A percentile compares a stretch with the other conserved stretches of the same genome.
Evolutionary conservation across 371 early-diverging fungal genomes (phyloP).

Genomic region (Phascolomyces articulosus): DNA sequence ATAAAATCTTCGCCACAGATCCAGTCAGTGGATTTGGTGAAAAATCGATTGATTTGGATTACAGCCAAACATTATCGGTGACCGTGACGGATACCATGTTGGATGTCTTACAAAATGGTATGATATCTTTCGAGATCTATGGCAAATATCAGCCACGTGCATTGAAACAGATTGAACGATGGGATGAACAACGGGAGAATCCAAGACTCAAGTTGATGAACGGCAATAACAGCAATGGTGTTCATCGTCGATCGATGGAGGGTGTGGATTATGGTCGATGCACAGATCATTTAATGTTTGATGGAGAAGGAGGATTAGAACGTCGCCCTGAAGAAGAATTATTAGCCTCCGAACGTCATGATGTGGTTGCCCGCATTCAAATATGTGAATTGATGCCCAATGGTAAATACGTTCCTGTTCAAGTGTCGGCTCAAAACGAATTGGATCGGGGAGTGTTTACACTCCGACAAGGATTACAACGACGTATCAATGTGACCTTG

Average conservation of each 20-base stretch:
- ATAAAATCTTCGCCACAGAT: slow-evolving; percentile 73
- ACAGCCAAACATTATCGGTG: slow-evolving; percentile 64
- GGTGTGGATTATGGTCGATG: slow-evolving; percentile 12
- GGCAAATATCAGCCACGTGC: slow-evolving; percentile 59
- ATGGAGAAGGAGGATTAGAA: slow-evolving; percentile 34
- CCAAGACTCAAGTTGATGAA: slow-evolving; percentile 17
- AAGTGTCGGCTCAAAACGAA: slow-evolving; percentile 56
- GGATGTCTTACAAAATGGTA: slow-evolving; percentile 41
- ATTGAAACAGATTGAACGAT: slow-evolving; percentile 59
- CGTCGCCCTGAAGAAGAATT: slow-evolving; percentile 71
- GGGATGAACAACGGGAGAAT: slow-evolving; percentile 61
- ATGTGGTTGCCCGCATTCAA: slow-evolving; percentile 70
- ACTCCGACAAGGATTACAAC: slow-evolving; percentile 85
- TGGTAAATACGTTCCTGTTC: slow-evolving; percentile 77
- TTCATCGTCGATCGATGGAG: no score
- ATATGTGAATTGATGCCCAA: slow-evolving; percentile 68
- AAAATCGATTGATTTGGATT: slow-evolving; percentile 58
- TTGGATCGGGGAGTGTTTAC: slow-evolving; percentile 71
- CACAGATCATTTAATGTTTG: slow-evolving; percentile 23
- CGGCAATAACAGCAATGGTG: slow-evolving; percentile 7
- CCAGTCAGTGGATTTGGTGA: slow-evolving; percentile 60
- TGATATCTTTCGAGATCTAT: slow-evolving; percentile 67
- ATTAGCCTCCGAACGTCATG: slow-evolving; percentile 69
- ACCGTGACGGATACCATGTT: slow-evolving; percentile 47
- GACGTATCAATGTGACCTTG: slow-evolving; percentile 71